Evolutionary conservation across 2,329 filamentous ascomycete species (phyloP), one percentile per base, ranked within the genome.

Genomic region (Stachybotrys chartarum): DNA sequence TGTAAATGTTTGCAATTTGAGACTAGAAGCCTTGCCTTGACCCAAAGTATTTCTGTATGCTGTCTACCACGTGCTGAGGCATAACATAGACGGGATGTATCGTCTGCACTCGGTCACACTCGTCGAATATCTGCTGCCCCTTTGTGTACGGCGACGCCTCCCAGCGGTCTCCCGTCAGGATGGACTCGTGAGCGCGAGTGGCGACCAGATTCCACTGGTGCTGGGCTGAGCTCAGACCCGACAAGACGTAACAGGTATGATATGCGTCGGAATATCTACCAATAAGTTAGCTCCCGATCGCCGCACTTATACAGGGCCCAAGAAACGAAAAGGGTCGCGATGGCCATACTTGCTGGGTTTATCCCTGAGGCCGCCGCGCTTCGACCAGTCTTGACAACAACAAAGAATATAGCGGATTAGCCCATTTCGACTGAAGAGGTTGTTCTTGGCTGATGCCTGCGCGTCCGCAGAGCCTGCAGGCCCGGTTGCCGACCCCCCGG

Each of bases 191-290:
- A 52, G 65, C 57, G 50, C 72, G 70, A 58, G 66, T 61, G 55
- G 61, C 55, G 47, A 60, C 66, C 63, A 82, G 71, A 59, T 74
- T 70, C 81, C 80, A 84, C 64, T 79, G 75, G 69, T 96, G 83
- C 72, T 96, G 90, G 30, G 87, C 87, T 54, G 86, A 87, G 69
- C 90, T 94, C 61, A 97, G 78, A 6, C 93, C 93, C 24, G 88
- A 86, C 18, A 97, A 81, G 32, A 92, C 90, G 73, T 97, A 97
- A 74, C 90, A 94, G 49, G 91, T 91, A 72, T 97, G 93, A 66
- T 97, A 97, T 51, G 88, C 86, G 74, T 97, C 93, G 5, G 91
- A 86, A 58, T 79, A 78, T 64, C 88, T 91, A 58, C 47, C 51
- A 30, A 51, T 45, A n/a, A 10, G 51, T 16, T 42, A 24, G 45